These are phyloP conservation scores for Chrysoporthe austroafricana DNA, from an alignment of 2,329 filamentous ascomycete species.

Conservation along the genomic window DNA sequence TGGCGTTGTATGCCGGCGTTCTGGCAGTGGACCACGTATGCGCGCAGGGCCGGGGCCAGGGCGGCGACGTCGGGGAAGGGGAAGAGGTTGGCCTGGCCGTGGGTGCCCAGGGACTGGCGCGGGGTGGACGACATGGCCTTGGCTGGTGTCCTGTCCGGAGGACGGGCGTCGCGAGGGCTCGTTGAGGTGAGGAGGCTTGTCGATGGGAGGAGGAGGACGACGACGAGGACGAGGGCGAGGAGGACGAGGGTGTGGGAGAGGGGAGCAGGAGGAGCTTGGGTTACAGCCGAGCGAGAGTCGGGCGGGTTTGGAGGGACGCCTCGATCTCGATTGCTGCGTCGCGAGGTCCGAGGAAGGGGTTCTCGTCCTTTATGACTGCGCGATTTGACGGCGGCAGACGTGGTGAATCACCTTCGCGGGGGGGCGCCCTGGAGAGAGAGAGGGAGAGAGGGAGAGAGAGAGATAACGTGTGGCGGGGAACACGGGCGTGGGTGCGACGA, in stretches of 20 bases:
- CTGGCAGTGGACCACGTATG: constrained; percentile 83
- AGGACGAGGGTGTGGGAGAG: background rate
- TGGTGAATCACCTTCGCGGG: background rate
- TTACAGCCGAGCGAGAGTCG: background rate
- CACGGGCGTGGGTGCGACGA: too few relatives aligned
- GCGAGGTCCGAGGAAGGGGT: too few relatives aligned
- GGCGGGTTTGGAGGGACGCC: background rate
- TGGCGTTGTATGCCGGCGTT: constrained; percentile 80
- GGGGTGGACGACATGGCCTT: constrained; percentile 10
- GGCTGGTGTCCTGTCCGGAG: too few relatives aligned
- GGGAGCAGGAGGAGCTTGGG: background rate
- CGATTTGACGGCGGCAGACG: constrained; percentile 22
- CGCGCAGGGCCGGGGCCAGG: constrained; percentile 77
- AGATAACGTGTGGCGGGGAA: too few relatives aligned
- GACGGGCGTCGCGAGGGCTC: too few relatives aligned
- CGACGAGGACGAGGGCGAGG: too few relatives aligned
- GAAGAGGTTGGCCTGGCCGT: constrained; percentile 70
- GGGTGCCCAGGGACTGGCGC: constrained; percentile 51
- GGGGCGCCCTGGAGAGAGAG: background rate
- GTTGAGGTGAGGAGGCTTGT: too few relatives aligned
- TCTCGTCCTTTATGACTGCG: constrained; percentile 6
- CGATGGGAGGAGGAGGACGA: too few relatives aligned
- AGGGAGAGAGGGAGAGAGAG: too few relatives aligned
- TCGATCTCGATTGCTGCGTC: background rate
- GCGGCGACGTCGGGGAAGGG: constrained; percentile 72